Conservation (phyloP, 2,329 filamentous ascomycete genomes). For the Orbilia oligospora region DNA sequence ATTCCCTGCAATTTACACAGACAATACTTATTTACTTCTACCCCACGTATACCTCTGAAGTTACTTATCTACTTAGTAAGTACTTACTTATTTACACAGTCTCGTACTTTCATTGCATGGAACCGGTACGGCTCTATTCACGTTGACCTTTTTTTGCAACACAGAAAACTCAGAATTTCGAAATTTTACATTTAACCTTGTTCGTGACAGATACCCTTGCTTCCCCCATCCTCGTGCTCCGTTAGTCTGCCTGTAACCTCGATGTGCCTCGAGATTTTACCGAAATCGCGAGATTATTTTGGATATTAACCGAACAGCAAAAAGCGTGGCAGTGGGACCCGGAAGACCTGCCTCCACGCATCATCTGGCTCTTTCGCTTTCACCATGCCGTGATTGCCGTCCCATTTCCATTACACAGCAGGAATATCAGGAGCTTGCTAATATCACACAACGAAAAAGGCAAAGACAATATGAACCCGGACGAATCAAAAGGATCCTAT, state of each 20-base stretch:
- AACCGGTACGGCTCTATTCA: too few relatives aligned
- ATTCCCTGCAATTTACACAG: slow-evolving; percentile 21
- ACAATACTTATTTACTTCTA: too few relatives aligned
- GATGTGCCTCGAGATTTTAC: slow-evolving; percentile 47
- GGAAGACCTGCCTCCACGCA: slow-evolving; percentile 35
- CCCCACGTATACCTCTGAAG: too few relatives aligned
- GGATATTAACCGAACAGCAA: slow-evolving; percentile 57
- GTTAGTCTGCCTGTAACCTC: neutral
- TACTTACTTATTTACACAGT: too few relatives aligned
- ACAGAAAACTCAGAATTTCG: slow-evolving; percentile 13
- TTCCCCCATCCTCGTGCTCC: slow-evolving; percentile 57
- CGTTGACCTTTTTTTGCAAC: slow-evolving; percentile 15
- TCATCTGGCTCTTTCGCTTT: slow-evolving; percentile 24
- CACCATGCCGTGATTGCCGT: slow-evolving; percentile 51
- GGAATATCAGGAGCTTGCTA: slow-evolving; percentile 14
- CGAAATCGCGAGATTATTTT: slow-evolving; percentile 59
- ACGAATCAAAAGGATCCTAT: slow-evolving; percentile 40
- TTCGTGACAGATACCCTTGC: slow-evolving; percentile 9
- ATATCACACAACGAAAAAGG: slow-evolving; percentile 25
- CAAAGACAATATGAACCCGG: too few relatives aligned
- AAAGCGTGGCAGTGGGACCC: slow-evolving; percentile 55
- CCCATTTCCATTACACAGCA: slow-evolving; percentile 40
- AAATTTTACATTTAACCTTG: slow-evolving; percentile 5
- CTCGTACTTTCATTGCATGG: too few relatives aligned
- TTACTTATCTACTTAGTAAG: too few relatives aligned